phyloP scores from a whole-genome alignment of 2,329 filamentous ascomycete species.

The Alternaria metachromatica region DNA sequence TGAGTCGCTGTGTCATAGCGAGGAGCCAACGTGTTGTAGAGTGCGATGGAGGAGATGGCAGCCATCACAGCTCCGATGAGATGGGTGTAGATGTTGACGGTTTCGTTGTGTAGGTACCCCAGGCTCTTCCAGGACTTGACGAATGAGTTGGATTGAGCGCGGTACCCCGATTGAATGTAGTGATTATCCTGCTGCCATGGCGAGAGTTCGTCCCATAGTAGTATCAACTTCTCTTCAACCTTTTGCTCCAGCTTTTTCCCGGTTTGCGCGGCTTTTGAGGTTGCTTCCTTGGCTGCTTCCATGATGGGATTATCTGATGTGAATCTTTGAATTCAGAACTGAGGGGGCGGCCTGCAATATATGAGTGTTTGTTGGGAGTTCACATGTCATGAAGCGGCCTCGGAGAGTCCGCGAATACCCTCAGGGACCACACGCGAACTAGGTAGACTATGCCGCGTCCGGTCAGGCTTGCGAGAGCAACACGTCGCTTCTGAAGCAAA shows the following conservation, averaged over 20 bases:
- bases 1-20: constrained; percentile 44
- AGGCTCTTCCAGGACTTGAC: constrained; percentile 64
- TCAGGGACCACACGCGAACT: background rate
- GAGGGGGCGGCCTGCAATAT: background rate
- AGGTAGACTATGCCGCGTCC: constrained; percentile 3
- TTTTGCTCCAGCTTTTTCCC: constrained; percentile 40
- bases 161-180: constrained; percentile 71
- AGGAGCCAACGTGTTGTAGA: constrained; percentile 35
- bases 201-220: constrained; percentile 52
- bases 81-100: constrained; percentile 76
- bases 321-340: background rate
- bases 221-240: constrained; percentile 57
- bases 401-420: background rate
- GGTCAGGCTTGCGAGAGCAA: constrained; percentile 12
- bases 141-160: constrained; percentile 68
- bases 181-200: constrained; percentile 68
- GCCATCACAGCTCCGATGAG: constrained; percentile 54
- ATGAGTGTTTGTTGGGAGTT: background rate
- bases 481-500: background rate
- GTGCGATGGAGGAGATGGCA: constrained; percentile 20
- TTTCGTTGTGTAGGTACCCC: constrained; percentile 70
- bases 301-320: constrained; percentile 13
- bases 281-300: constrained; percentile 30
- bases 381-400: constrained; percentile 3
- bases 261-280: constrained; percentile 17